phyloP scores from a whole-genome alignment of 2,329 filamentous ascomycete species.

The Trichophyton simii region DNA sequence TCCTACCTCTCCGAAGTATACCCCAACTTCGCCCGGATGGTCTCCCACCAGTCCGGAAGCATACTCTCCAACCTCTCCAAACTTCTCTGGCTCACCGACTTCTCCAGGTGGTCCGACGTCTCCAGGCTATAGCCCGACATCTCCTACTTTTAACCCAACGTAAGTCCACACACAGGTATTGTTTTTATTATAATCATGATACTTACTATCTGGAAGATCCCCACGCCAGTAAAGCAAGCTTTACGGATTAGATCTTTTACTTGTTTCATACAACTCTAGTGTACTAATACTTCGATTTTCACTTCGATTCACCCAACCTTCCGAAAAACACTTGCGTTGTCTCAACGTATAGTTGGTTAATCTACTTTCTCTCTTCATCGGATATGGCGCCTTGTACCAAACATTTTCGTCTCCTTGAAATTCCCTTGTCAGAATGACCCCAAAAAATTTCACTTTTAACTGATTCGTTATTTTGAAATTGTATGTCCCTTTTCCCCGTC shows the following conservation, averaged over 20 bases:
- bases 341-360: conserved; percentile 9
- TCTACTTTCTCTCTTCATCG: conserved; percentile 3
- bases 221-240: conserved; percentile 27
- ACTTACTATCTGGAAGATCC: conserved; percentile 20
- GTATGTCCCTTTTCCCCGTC: neutral
- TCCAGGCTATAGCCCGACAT: conserved; percentile 34
- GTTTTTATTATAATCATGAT: neutral
- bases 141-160: conserved; percentile 33
- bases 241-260: neutral
- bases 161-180: conserved; percentile 18
- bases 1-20: conserved; percentile 43
- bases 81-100: conserved; percentile 36
- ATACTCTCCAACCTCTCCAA: conserved; percentile 40
- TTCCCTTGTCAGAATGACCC: conserved; percentile 8
- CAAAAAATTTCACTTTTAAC: conserved; percentile 4
- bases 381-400: conserved; percentile 10
- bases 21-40: conserved; percentile 43
- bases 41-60: conserved; percentile 36
- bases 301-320: neutral
- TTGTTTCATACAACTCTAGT: conserved; percentile 10
- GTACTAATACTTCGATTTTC: conserved; percentile 26
- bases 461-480: conserved; percentile 6
- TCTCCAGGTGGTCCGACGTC: conserved; percentile 30
- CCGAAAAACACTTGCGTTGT: neutral
- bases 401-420: conserved; percentile 1